Base-by-base conservation (phyloP, 768 basidiomycete genomes). In the Sarcomyxa edulis region DNA sequence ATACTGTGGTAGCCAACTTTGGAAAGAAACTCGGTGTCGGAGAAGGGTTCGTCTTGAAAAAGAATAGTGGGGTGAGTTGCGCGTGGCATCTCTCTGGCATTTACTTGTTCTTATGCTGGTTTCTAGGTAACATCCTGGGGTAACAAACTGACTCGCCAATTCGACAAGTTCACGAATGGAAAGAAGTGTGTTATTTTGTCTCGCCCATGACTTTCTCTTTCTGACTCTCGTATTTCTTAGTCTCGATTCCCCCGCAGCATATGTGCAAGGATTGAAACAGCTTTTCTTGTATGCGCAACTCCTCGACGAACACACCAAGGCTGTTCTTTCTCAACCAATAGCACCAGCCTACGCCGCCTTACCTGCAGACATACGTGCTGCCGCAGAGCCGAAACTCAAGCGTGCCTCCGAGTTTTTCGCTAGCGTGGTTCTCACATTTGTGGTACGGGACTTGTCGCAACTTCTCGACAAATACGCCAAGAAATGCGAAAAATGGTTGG, bases 321-420 rank as follows among this genome's bases (percentile, higher is more conserved):
- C 89, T 20, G 65, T 85, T 15, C 60, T 72, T 25, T 72, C 72
- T 19, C 74, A 78, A 46, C 81, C 84, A 3, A 49, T 75, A 23
- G 81, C 84, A 7, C 81, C 84, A 26, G 69, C 82, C 26, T 93
- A 94, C 54, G 72, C 72, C 24, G 74, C 78, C 14, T 78, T 93
- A 49, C 74, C 87, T 4, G 32, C 57, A 29, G 81, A 89, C 41
- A 55, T 83, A 44, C 79, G 82, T 38, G 48, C 53, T 28, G 71
- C 76, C 7, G 72, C 84, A 41, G 89, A 93, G 54, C 66, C 72
- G 50, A 83, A 80, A 57, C 74, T 95, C 41, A 81, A 77, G 54
- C 82, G 84, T 46, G 73, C 79, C 23, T 90, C 88, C n/a, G 88
- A 94, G 53, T 95, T 95, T 58, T 95, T 94, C 50, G 86, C 86